Base-by-base conservation (phyloP, 169 alveolate species). In the Plasmodium sp. region DNA sequence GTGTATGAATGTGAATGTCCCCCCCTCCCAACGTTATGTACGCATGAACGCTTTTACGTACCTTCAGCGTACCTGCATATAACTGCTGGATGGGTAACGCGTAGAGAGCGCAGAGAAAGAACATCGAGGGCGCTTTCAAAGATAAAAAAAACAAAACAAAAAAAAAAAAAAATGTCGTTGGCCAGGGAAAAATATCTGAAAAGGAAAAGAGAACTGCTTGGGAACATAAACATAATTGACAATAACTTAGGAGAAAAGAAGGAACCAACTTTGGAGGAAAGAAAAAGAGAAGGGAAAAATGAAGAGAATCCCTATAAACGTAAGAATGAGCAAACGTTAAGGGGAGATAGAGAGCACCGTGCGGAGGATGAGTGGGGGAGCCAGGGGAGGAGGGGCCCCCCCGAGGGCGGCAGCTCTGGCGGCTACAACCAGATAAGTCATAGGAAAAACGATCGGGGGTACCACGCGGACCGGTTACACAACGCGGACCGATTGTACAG, bases 111-210 rank as follows among this genome's bases (percentile, higher is more conserved):
- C 39, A 36, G 48, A 18, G 82, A 73, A 18, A 73, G 48, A 73
- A 73, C 33, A 73, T 14, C 18, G 82, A 41, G 82, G 12, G 62
- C 41, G 67, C 31, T 45, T 81, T 77, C 12, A 33, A 81, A 5
- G 48, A n/a, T 48, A 31, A 51, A 43, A n/a, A 81, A 81, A 36
- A 48, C 22, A 81, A 41, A 5, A 81, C 27, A 22, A 22, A 79
- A 79, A 51, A 81, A 18, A 14, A 9, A 31, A 0, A 90, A 90
- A 80, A 90, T 90, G 94, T 90, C 94, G 56, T 67, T 90, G 71
- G 94, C 94, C 33, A 79, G 94, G 58, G 94, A 90, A 72, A 90
- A 74, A 41, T 90, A 90, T 90, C 67, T 90, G 39, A 90, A 90
- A 80, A 58, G 94, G 72, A 90, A 90, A 90, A 90, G 94, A 43